Evolutionary conservation across 2,329 filamentous ascomycete species (phyloP).

Genomic region (Penicillium crustosum): DNA sequence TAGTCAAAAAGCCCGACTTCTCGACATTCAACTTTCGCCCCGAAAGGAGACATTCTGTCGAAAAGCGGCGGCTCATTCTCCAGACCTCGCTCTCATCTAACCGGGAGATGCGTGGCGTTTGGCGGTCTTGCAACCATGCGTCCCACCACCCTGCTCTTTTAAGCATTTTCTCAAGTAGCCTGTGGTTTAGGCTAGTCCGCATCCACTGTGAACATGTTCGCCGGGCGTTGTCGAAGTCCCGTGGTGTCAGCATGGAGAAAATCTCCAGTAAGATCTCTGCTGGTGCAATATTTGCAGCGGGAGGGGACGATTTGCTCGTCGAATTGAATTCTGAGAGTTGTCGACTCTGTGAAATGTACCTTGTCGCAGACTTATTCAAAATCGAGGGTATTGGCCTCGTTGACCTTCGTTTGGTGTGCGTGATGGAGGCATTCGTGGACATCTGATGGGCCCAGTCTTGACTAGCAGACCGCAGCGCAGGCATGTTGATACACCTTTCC

Average conservation of each 20-base stretch:
- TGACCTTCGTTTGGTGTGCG: neutral
- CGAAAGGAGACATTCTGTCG: conserved; percentile 52
- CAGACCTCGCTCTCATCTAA: conserved; percentile 39
- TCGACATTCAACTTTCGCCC: conserved; percentile 34
- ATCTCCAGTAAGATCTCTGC: conserved; percentile 53
- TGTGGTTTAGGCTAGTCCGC: conserved; percentile 54
- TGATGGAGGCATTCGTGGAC: neutral
- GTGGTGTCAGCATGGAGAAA: conserved; percentile 46
- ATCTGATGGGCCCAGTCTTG: conserved; percentile 1
- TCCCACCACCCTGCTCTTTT: conserved; percentile 57
- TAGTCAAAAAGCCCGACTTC: conserved; percentile 39
- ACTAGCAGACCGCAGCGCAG: neutral
- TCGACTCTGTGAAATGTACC: neutral
- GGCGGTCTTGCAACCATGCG: conserved; percentile 36
- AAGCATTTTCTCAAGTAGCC: conserved; percentile 55
- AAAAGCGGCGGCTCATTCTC: conserved; percentile 49
- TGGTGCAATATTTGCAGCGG: conserved; percentile 42
- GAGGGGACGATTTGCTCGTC: conserved; percentile 12
- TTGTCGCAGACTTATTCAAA: neutral
- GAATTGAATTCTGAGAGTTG: neutral
- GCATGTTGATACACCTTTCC: neutral
- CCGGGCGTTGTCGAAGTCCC: conserved; percentile 61
- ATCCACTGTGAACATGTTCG: conserved; percentile 63
- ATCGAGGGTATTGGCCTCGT: neutral
- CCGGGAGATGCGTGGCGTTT: conserved; percentile 31